phyloP scores from a whole-genome alignment of 208 protist genomes.

The Wallacemonas sp. region DNA sequence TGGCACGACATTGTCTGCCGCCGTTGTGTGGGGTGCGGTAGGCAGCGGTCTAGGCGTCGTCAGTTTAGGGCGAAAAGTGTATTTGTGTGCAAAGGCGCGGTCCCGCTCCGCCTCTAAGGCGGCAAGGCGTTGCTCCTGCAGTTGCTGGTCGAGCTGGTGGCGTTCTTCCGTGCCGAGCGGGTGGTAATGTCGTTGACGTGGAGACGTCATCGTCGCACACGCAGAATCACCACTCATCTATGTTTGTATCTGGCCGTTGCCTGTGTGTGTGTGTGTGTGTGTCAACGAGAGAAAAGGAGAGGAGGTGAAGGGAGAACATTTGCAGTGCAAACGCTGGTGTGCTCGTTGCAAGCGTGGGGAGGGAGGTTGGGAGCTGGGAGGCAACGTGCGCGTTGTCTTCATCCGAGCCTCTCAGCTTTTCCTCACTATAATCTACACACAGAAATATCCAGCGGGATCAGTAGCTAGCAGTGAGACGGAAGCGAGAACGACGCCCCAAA shows the following conservation, averaged over 20 bases:
- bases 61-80: neutral
- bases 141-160: neutral
- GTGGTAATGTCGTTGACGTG: neutral
- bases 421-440: neutral
- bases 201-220: neutral
- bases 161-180: slow-evolving; percentile 4
- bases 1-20: neutral
- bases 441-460: no score
- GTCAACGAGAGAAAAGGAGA: neutral
- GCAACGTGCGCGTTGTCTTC: no score
- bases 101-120: neutral
- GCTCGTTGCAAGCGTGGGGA: no score
- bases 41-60: neutral
- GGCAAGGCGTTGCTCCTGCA: neutral
- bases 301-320: neutral
- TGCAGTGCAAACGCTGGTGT: no score
- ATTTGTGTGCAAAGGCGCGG: neutral
- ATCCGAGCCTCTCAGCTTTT: no score
- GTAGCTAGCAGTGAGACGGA: no score
- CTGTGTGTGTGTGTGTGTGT: neutral
- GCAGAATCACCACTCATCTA: neutral
- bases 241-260: neutral
- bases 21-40: neutral
- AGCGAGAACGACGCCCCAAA: no score
- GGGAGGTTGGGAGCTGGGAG: no score